Evolutionary conservation across 2,329 filamentous ascomycete genomes (phyloP).

Genomic region (Meredithiella fracta): DNA sequence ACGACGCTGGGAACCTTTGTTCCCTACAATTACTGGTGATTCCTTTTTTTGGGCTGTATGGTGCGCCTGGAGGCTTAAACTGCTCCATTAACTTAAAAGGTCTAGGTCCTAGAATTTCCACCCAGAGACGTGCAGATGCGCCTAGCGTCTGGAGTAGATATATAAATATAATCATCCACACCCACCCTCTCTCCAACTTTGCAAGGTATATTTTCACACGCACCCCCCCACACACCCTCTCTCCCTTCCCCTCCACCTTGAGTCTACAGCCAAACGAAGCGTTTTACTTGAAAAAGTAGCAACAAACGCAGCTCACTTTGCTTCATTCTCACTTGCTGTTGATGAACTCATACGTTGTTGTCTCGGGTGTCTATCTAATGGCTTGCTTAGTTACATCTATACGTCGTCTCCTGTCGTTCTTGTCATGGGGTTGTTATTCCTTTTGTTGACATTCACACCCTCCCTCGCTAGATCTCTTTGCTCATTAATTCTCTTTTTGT

Average conservation of each 20-base stretch:
- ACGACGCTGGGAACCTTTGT: neutral
- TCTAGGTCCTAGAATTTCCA: neutral
- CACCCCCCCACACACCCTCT: neutral
- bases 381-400: no score
- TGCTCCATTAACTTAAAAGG: neutral
- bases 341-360: neutral
- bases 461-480: neutral
- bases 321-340: conserved; percentile 3
- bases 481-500: neutral
- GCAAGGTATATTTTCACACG: neutral
- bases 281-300: neutral
- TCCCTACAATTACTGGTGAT: neutral
- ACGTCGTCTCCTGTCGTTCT: neutral
- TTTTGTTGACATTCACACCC: neutral
- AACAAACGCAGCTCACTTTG: conserved; percentile 1
- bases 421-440: neutral
- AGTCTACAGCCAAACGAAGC: neutral
- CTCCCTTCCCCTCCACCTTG: neutral
- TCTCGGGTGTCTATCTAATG: neutral
- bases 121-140: neutral
- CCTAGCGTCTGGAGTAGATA: neutral
- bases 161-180: neutral
- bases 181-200: neutral
- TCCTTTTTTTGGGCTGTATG: neutral
- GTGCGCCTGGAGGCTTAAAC: neutral